Conservation (phyloP, 2,329 filamentous ascomycete species). For the Allantophomopsis lycopodina region DNA sequence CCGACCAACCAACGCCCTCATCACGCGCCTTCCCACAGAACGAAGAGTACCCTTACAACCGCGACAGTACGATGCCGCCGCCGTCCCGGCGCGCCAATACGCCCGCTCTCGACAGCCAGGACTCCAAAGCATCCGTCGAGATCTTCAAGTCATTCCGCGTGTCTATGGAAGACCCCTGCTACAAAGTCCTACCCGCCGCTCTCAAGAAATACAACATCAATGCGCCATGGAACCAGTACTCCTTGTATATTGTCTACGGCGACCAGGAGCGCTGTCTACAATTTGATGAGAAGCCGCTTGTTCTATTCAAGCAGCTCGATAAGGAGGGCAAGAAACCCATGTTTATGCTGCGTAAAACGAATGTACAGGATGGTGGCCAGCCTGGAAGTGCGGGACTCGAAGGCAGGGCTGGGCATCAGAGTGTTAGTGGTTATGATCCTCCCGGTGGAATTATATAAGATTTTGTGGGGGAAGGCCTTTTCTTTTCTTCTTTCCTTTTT, state of each 20-base stretch:
- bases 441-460: conserved; percentile 19
- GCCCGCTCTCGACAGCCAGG: conserved; percentile 42
- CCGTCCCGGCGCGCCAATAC: conserved; percentile 44
- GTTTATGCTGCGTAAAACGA: conserved; percentile 72
- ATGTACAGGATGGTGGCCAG: conserved; percentile 24
- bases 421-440: conserved; percentile 13
- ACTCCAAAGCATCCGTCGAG: conserved; percentile 51
- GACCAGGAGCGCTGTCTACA: conserved; percentile 91
- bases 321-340: conserved; percentile 97
- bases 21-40: conserved; percentile 39
- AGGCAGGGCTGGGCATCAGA: conserved; percentile 8
- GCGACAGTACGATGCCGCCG: conserved; percentile 16
- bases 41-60: conserved; percentile 18
- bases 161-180: conserved; percentile 94
- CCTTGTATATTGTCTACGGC: conserved; percentile 96
- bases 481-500: too few relatives aligned
- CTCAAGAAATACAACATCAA: conserved; percentile 98
- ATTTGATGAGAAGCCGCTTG: conserved; percentile 84
- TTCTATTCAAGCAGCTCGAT: conserved; percentile 93
- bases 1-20: conserved; percentile 39
- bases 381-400: conserved; percentile 15
- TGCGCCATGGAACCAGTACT: conserved; percentile 94
- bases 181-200: conserved; percentile 90
- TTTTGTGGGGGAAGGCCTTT: too few relatives aligned
- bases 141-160: conserved; percentile 99